These are phyloP conservation scores for Curvularia verruculosa DNA, from an alignment of 2,329 filamentous ascomycete genomes.

Conservation along the genomic window DNA sequence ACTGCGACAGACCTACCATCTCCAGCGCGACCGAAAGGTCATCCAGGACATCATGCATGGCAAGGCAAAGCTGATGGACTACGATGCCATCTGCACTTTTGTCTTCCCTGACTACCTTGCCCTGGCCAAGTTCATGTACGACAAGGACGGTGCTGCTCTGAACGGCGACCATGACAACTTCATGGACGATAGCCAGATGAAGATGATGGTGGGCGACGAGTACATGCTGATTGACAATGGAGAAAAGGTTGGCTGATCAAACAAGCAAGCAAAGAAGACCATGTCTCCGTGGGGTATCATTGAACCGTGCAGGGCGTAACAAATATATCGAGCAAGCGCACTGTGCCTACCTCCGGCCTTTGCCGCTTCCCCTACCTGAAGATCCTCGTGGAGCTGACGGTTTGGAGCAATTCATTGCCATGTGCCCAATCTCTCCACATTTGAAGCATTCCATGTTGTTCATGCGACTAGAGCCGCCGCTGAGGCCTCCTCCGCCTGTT, in stretches of 20 bases:
- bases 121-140: conserved; percentile 56
- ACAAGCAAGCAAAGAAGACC: conserved; percentile 8
- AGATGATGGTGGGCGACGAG: conserved; percentile 57
- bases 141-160: conserved; percentile 52
- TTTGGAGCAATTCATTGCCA: conserved; percentile 61
- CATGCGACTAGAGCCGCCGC: conserved; percentile 23
- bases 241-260: conserved; percentile 10
- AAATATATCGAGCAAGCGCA: conserved; percentile 2
- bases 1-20: conserved; percentile 51
- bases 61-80: conserved; percentile 52
- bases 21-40: conserved; percentile 51
- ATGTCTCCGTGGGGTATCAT: conserved; percentile 26
- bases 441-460: conserved; percentile 61
- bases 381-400: conserved; percentile 27
- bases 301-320: conserved; percentile 13
- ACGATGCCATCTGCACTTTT: conserved; percentile 57
- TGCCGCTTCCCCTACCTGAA: conserved; percentile 33
- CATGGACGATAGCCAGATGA: conserved; percentile 50
- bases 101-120: conserved; percentile 55
- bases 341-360: conserved; percentile 29
- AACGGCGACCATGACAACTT: conserved; percentile 48
- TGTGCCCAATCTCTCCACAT: conserved; percentile 68
- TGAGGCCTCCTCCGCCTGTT: conserved; percentile 17
- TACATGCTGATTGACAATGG: conserved; percentile 48
- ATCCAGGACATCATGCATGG: conserved; percentile 56